Conservation (phyloP, 495 filamentous ascomycete genomes). For the Oleoguttula mirabilis region DNA sequence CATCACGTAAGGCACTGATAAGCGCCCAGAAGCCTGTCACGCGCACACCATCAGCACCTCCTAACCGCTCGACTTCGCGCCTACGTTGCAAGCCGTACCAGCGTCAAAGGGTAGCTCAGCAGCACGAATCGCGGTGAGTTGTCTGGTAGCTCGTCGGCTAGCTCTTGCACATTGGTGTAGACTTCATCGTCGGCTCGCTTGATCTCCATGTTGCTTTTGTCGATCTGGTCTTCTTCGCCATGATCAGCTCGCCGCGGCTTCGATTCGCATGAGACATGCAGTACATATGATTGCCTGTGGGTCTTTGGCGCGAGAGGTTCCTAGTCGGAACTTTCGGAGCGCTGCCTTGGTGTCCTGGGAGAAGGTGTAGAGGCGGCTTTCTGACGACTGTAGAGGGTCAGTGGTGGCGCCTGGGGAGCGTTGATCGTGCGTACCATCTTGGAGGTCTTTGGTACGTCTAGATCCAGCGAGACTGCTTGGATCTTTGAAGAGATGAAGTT, state of each 20-base stretch:
- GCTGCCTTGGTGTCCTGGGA: conserved; percentile 66
- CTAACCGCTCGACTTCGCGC: neutral
- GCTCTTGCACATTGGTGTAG: conserved; percentile 64
- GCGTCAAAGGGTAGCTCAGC: conserved; percentile 75
- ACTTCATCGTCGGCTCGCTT: conserved; percentile 60
- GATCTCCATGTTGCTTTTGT: conserved; percentile 79
- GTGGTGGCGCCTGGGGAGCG: too few species aligned
- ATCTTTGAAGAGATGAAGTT: too few species aligned
- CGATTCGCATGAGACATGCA: neutral
- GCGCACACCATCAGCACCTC: neutral
- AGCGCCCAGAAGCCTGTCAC: conserved; percentile 48
- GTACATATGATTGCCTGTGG: conserved; percentile 91
- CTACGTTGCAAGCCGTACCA: conserved; percentile 50
- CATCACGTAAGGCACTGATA: conserved; percentile 75
- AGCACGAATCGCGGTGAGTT: conserved; percentile 79
- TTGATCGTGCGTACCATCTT: too few species aligned
- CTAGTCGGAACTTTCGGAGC: conserved; percentile 83
- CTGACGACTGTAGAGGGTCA: conserved; percentile 54
- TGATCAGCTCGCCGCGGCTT: conserved; percentile 17
- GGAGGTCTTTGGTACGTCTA: too few species aligned
- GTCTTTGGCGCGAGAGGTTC: conserved; percentile 74
- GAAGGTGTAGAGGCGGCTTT: conserved; percentile 87
- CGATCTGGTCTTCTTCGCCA: conserved; percentile 57
- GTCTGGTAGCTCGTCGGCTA: conserved; percentile 86
- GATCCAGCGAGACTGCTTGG: too few species aligned